These are phyloP conservation scores for Ormosia semicastrata DNA, from an alignment of 306 rosid genomes.

Conservation along the genomic window DNA sequence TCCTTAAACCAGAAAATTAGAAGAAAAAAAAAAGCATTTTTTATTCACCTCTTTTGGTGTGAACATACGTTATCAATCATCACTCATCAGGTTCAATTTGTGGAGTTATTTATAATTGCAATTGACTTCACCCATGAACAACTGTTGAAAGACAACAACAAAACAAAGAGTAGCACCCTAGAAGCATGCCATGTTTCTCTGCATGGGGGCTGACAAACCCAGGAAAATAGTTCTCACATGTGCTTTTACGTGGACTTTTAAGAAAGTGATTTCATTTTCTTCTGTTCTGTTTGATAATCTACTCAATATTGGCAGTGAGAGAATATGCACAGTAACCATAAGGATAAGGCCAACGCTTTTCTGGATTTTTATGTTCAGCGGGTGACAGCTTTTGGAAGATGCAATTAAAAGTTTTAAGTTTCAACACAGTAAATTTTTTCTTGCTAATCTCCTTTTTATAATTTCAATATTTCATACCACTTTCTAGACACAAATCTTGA, in stretches of 20 bases:
- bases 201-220: not conserved
- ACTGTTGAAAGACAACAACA: not conserved
- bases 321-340: not conserved
- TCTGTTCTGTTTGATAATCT: not conserved
- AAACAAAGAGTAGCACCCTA: not conserved
- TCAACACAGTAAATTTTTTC: not conserved
- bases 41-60: not conserved
- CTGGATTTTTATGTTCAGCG: not conserved
- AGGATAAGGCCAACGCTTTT: not conserved
- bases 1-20: not conserved
- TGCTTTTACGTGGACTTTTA: not conserved
- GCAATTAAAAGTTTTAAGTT: not conserved
- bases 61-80: not conserved
- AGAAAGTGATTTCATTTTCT: not conserved
- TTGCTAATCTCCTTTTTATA: not conserved
- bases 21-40: not conserved
- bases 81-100: not conserved
- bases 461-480: too few species aligned
- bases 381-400: not conserved
- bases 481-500: not conserved
- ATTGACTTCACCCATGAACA: not conserved
- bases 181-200: not conserved
- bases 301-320: not conserved
- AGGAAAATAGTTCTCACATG: not conserved
- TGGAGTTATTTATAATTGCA: not conserved